Percentiles rank a stretch among this genome's conserved stretches.
Conservation (phyloP, 345 rosid genomes). For the Geranium brycei region DNA sequence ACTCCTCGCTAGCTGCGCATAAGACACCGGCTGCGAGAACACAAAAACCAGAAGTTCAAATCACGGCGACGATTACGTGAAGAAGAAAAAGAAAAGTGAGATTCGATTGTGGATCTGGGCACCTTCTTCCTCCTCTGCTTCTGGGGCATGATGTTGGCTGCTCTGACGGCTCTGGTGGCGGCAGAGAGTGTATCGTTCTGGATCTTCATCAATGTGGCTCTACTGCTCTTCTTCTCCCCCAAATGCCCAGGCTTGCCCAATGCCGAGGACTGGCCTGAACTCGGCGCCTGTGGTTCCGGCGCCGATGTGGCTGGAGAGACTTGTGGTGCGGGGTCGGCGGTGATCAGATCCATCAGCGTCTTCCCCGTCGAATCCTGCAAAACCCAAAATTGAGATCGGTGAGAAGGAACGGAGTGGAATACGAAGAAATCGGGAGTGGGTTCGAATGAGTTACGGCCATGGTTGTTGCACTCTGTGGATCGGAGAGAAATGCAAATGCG, state of each 20-base stretch:
- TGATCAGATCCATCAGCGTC: conserved; percentile 95
- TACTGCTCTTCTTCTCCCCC: conserved; percentile 79
- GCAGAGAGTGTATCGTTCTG: conserved; percentile 83
- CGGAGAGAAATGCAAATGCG: neutral
- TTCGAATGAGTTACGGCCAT: conserved; percentile 10
- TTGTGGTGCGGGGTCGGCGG: conserved; percentile 57
- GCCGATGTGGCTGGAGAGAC: conserved; percentile 24
- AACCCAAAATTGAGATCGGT: neutral
- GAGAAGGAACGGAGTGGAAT: neutral
- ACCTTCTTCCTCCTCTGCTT: conserved; percentile 48
- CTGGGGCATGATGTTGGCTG: conserved; percentile 64
- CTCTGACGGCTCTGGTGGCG: conserved; percentile 74
- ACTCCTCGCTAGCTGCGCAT: conserved; percentile 96
- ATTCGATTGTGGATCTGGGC: neutral
- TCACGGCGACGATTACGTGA: neutral
- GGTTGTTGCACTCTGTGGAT: conserved; percentile 4
- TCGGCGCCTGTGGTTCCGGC: conserved; percentile 2
- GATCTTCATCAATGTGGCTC: conserved; percentile 77
- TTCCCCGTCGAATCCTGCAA: conserved; percentile 72
- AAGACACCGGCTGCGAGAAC: conserved; percentile 78
- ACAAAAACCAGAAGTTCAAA: conserved; percentile 2
- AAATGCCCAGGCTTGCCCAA: conserved; percentile 27
- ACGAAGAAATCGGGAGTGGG: neutral
- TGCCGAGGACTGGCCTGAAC: conserved; percentile 27
- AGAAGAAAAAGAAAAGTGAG: neutral